Evolutionary conservation across 2,329 filamentous ascomycete species (phyloP), one percentile per base, ranked within the genome.

Genomic region (Colletotrichum theobromicola): DNA sequence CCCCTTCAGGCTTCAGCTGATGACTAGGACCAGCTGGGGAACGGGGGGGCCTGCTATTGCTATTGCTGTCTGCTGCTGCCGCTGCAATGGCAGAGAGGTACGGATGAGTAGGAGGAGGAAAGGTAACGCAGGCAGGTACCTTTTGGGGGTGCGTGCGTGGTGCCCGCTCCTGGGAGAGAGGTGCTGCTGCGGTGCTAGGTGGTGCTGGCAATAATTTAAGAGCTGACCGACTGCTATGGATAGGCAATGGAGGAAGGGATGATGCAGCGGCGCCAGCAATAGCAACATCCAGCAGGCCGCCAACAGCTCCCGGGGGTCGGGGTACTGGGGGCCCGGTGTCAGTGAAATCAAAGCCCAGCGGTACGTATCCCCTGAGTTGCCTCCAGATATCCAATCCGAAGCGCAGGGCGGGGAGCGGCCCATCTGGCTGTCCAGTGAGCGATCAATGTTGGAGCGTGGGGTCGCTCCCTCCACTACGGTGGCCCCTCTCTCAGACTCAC

Each of bases 1-100:
- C 61, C 68, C 68, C 72, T 75, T 72, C 72, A 60, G 68, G 68
- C 72, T 75, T 72, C 72, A 60, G 68, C 69, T 75, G 69, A 72
- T 46, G 63, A 75, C 72, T 71, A 62, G 67, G 67, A 74, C 72
- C 42, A 71, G 72, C 66, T 68, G 55, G 35, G 70, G 66, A 60
- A 72, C 32, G 35, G 60, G 61, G 30, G 60, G 34, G n/a, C 21
- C 32, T 42, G 32, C 32, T 42, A 16, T n/a, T 16, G 24, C 60
- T 63, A 30, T 57, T 30, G 53, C 53, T 57, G 53, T 30, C 21
- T 26, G 53, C 16, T 57, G 26, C 24, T 30, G 53, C 42, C n/a
- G 32, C 32, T 10, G 30, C 7, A 13, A 34, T n/a, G n/a, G n/a
- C n/a, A n/a, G n/a, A n/a, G 12, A 34, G 32, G 32, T 34, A 34